Base-by-base conservation (phyloP, 2,329 filamentous ascomycete genomes). In the Trichocomaceae sp. region DNA sequence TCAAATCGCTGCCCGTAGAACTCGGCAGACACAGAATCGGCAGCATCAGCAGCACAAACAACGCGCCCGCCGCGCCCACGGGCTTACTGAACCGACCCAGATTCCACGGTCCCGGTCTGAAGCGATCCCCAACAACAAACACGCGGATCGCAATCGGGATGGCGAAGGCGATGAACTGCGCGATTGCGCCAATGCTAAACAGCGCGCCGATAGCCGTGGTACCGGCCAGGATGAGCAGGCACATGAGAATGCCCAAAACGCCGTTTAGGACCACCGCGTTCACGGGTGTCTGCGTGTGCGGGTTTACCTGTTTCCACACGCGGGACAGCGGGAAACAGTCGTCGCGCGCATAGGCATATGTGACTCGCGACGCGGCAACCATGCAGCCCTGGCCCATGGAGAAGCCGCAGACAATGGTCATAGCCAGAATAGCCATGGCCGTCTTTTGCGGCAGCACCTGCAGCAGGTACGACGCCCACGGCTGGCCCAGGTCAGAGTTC, bases 371-470 rank as follows among this genome's bases (percentile, higher is more conserved):
- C 9, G 79, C 79, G 7, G 79, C 78, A 37, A 88, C 80, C 82
- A 87, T 87, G 65, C 84, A 86, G 1, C 84, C 85, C 66, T 88
- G 84, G 5, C 85, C 85, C 82, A 88, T 87, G 41, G 79, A 82
- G 64, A 87, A 88, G 2, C 83, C 81, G 56, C 83, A 85, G 41
- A 88, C 74, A 59, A 88, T 86, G 1, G 84, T 88, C 42, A 88
- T 69, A 0, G 78, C 72, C 12, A 88, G 79, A 50, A 87, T 80
- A 1, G 82, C 81, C 23, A 87, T 73, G 3, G 83, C 83, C 1
- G 79, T 75, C 52, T 80, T 81, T 54, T 80, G 74, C 0, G 82
- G 79, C 57, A 88, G 73, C 46, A 85, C 77, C 64, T 88, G 84
- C 50, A 85, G 76, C 15, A 87, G 75, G 60, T 87, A 87, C 2